These are phyloP conservation scores for Cystofilobasidium ferigula DNA, from an alignment of 768 basidiomycete species.

Conservation along the genomic window DNA sequence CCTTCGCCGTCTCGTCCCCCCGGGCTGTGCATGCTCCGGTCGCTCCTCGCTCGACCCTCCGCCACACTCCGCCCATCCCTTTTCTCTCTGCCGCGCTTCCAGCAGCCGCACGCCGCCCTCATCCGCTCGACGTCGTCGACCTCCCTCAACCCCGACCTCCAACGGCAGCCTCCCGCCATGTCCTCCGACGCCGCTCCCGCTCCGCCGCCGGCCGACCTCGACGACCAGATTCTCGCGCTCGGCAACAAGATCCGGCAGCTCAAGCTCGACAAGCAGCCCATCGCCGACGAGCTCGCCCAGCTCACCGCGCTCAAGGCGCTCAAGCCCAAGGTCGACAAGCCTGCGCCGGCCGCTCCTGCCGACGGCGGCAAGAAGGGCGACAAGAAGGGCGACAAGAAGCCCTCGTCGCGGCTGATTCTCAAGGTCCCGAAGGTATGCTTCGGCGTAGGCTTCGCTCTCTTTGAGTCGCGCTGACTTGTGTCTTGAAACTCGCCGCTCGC, in stretches of 20 bases:
- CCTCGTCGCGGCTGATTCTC: conserved; percentile 49
- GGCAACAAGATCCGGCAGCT: conserved; percentile 23
- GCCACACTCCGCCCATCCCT: too few species aligned
- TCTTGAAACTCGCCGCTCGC: conserved; percentile 28
- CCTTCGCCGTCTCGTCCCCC: too few species aligned
- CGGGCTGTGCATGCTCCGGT: too few species aligned
- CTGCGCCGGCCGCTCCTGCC: conserved; percentile 31
- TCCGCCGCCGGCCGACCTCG: conserved; percentile 7
- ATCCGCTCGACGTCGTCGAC: too few species aligned
- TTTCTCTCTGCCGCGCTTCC: too few species aligned
- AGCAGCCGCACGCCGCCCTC: too few species aligned
- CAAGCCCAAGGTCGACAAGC: neutral
- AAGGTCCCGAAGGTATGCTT: conserved; percentile 86
- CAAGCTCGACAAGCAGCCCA: conserved; percentile 24
- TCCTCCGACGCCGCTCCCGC: neutral
- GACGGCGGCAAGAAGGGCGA: conserved; percentile 41
- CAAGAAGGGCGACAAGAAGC: conserved; percentile 46
- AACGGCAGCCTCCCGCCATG: neutral
- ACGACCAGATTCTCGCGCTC: conserved; percentile 14
- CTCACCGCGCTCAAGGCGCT: conserved; percentile 29
- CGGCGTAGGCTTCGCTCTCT: conserved; percentile 22
- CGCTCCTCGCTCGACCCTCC: too few species aligned
- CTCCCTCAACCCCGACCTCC: neutral
- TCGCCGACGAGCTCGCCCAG: conserved; percentile 26
- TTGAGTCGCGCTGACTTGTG: neutral